phyloP scores from a whole-genome alignment of 495 filamentous ascomycete genomes.

The Cenococcum geophilum region DNA sequence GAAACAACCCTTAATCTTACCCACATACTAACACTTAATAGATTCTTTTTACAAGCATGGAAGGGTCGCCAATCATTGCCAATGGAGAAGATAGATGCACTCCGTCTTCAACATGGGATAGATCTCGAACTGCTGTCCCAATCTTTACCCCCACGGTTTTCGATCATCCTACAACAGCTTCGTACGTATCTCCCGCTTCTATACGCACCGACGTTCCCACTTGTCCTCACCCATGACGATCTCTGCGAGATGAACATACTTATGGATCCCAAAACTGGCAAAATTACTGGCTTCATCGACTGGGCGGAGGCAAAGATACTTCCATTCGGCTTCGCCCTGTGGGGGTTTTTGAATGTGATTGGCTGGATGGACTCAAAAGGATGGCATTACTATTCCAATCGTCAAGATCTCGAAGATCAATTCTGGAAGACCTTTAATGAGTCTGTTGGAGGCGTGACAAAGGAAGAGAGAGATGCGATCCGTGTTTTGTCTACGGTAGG shows the following conservation, averaged over 20 bases:
- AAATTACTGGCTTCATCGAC: slow-evolving; percentile 45
- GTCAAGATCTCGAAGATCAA: slow-evolving; percentile 16
- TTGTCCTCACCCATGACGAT: slow-evolving; percentile 45
- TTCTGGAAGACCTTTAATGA: slow-evolving; percentile 29
- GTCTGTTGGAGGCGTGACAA: slow-evolving; percentile 1
- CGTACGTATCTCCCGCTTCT: not conserved
- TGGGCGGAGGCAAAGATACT: slow-evolving; percentile 43
- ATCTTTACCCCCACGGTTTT: slow-evolving; percentile 6
- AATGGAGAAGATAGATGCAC: too few species aligned
- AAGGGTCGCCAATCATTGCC: too few species aligned
- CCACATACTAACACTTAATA: too few species aligned
- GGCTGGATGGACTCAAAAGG: slow-evolving; percentile 39
- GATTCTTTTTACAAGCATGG: too few species aligned
- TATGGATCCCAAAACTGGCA: slow-evolving; percentile 37
- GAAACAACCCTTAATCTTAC: too few species aligned
- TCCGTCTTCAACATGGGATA: too few species aligned
- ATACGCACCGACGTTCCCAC: not conserved
- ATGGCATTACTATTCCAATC: slow-evolving; percentile 38
- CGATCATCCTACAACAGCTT: not conserved
- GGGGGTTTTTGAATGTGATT: slow-evolving; percentile 40
- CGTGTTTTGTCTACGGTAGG: not conserved
- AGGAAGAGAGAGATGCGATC: not conserved
- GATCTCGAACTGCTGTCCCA: slow-evolving; percentile 2
- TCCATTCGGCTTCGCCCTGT: slow-evolving; percentile 45
- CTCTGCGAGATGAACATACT: slow-evolving; percentile 46